Evolutionary conservation across 805 yeast genomes (phyloP), one percentile per base, ranked within the genome.

Genomic region (Wilhelminamyces savonicus): DNA sequence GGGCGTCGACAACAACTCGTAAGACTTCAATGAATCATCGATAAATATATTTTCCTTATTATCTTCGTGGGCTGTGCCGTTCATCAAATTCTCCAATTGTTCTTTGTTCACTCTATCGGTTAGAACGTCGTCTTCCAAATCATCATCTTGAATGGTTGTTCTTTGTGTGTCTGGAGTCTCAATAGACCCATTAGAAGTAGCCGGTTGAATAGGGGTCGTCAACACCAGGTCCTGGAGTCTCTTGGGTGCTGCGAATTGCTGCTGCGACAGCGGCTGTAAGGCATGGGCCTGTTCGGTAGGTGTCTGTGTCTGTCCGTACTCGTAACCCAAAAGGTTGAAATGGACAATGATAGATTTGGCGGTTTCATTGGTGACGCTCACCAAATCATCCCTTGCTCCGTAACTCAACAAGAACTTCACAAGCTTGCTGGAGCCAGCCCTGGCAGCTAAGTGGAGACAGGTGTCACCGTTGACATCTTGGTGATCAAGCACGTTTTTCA

Each of bases 401-500:
- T 84, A 82, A 39, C 84, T 88, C 29, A 92, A 55, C 28, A 92
- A 66, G 38, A 82, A 84, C 39, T 82, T 85, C 7, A 82, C 88
- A 32, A 92, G 72, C 26, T 82, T 77, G 27, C 67, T 52, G 29
- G 79, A 72, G 7, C 94, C 94, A 7, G 74, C 59, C 21, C 75
- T 65, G 11, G 76, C 74, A 0, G 95, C 87, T 26, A 90, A 62
- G 45, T 86, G 94, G 28, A 87, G 59, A 5, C 94, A 85, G 0
- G 96, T 85, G 43, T 87, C 85, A 4, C 97, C 97, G 36, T 76
- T 69, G 14, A 66, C 68, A 54, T 92, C 97, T 48, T 76, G 84
- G 43, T 79, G 87, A 47, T 85, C 82, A 17, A 82, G 49, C 23
- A 82, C 77, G 31, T 72, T 67, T 21, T 71, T 71, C 22, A 81